A percentile compares a stretch with the other conserved stretches of the same genome.
Evolutionary conservation across 2,329 filamentous ascomycete genomes (phyloP).

Genomic region (Aspergillus sergii): DNA sequence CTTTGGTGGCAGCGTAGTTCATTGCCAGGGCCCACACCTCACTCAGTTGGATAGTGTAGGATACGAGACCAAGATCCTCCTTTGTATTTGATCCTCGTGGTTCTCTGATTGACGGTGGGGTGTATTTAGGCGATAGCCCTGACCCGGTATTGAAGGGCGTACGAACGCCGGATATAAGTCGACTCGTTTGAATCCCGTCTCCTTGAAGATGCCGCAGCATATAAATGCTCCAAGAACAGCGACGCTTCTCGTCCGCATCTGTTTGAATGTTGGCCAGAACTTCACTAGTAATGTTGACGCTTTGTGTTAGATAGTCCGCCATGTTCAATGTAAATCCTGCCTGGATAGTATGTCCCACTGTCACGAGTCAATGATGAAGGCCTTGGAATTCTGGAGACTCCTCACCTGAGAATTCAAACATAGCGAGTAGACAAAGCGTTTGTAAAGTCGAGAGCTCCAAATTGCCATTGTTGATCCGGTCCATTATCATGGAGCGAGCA

Average conservation of each 20-base stretch:
- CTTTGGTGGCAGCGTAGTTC: slow-evolving; percentile 46
- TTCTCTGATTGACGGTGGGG: neutral
- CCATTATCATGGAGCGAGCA: slow-evolving; percentile 29
- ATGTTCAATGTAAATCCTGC: neutral
- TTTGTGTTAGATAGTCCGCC: neutral
- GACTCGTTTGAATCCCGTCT: neutral
- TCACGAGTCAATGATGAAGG: neutral
- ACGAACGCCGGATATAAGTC: neutral
- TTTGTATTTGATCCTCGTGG: slow-evolving; percentile 11
- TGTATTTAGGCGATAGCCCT: neutral
- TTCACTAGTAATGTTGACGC: neutral
- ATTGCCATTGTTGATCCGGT: slow-evolving; percentile 28
- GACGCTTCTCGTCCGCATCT: neutral
- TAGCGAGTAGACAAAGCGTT: slow-evolving; percentile 34
- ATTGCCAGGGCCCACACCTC: slow-evolving; percentile 51
- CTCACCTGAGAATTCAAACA: slow-evolving; percentile 35
- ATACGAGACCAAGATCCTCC: slow-evolving; percentile 39
- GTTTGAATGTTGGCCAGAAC: neutral
- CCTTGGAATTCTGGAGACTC: neutral
- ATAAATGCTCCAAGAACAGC: neutral
- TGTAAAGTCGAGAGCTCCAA: slow-evolving; percentile 39
- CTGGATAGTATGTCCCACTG: neutral
- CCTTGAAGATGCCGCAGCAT: neutral
- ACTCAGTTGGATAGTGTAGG: slow-evolving; percentile 44
- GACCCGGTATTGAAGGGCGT: neutral